Base-by-base conservation (phyloP, 805 yeast genomes). In the Zygosaccharomyces lentus region DNA sequence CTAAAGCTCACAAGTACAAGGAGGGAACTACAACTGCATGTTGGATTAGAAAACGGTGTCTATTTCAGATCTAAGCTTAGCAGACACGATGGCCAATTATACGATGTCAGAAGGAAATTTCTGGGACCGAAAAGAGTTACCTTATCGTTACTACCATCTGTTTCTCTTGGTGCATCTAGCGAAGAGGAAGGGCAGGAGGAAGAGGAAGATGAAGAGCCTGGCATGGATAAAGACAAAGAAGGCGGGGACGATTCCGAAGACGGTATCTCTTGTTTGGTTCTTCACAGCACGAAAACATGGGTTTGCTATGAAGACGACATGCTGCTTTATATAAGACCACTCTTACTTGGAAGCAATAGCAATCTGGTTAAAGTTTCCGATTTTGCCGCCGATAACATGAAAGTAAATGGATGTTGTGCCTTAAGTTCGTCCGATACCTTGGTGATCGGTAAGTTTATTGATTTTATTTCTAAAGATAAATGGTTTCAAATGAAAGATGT, bases 11-110 rank as follows among this genome's bases (percentile, higher is more conserved):
- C 56, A 7, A 30, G 45, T 7, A 45, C 51, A 12, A 44, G 19
- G 43, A 48, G 55, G 42, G 53, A 47, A 6, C 49, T 68, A 2
- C 72, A 68, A 48, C 73, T 86, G 9, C 95, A 89, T 63, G 75
- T 88, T 41, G 97, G 97, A 1, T 73, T 89, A 72, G 75, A 68
- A n/a, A 87, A 81, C 62, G 98, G 98, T 16, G 78, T 90, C 1
- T 87, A 84, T 65, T 81, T 82, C 2, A 69, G 82, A 13, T 76
- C 87, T 0, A 65, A 69, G 5, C 54, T 89, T 31, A 87, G 85
- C 57, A 57, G 61, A 0, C 56, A 67, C 4, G 71, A 82, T 3
- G 96, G 96, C 2, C 73, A 78, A 16, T 61, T 84, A 10, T 68
- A 76, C 1, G 82, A 84, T 52, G 77, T 88, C 1, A 71, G 84